A percentile compares a stretch with the other conserved stretches of the same genome.
Conservation (phyloP, 345 rosid species). For the Carallia brachiata region DNA sequence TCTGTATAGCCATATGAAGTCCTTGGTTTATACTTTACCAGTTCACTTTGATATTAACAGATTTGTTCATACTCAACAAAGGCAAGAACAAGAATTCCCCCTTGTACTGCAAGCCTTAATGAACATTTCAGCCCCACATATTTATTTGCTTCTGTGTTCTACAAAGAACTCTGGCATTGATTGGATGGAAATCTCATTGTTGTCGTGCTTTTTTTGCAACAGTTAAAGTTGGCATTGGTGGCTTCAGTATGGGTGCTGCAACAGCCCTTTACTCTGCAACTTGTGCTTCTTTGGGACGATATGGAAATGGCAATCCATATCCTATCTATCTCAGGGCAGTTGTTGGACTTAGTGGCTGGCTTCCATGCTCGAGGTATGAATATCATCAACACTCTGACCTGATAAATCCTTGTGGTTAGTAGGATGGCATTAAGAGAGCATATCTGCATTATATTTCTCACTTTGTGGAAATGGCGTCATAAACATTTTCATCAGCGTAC, state of each 20-base stretch:
- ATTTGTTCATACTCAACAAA: too few species aligned
- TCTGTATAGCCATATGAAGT: neutral
- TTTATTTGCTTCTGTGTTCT: too few species aligned
- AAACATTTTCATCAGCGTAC: neutral
- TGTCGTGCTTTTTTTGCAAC: neutral
- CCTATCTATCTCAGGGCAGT: slow-evolving; percentile 30
- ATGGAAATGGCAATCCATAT: slow-evolving; percentile 23
- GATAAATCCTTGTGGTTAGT: slow-evolving; percentile 2
- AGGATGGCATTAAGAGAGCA: neutral
- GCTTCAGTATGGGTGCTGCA: slow-evolving; percentile 39
- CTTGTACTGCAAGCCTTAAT: too few species aligned
- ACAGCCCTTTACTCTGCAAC: slow-evolving; percentile 33
- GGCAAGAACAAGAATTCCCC: too few species aligned
- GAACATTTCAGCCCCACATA: too few species aligned
- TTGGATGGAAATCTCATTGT: neutral
- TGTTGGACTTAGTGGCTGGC: slow-evolving; percentile 37
- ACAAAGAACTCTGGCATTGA: neutral
- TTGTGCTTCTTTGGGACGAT: slow-evolving; percentile 30
- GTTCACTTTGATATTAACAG: neutral
- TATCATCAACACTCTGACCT: neutral
- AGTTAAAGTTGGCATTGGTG: slow-evolving; percentile 38
- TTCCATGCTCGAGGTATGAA: slow-evolving; percentile 27
- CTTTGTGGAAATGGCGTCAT: too few species aligned
- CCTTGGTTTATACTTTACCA: neutral
- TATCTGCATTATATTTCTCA: too few species aligned